A percentile compares a stretch with the other conserved stretches of the same genome.
Conservation (phyloP, 768 basidiomycete species). For the Suillus cothurnatus region DNA sequence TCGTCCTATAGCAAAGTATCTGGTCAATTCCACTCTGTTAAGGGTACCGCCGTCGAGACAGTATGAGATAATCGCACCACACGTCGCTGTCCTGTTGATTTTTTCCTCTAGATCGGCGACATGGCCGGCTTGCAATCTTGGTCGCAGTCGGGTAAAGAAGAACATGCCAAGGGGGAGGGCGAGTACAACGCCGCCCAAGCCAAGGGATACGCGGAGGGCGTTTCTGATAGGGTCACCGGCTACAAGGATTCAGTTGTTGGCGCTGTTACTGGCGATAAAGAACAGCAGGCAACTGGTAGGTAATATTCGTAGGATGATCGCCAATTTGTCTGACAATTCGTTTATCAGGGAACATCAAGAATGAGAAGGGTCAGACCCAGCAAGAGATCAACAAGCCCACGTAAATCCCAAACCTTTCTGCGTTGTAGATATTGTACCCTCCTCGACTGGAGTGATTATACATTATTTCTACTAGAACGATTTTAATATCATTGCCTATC, state of each 20-base stretch:
- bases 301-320: neutral
- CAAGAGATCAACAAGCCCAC: conserved; percentile 52
- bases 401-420: neutral
- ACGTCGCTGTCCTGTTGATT: neutral
- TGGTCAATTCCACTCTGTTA: conserved; percentile 40
- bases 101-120: conserved; percentile 40
- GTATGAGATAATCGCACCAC: conserved; percentile 21
- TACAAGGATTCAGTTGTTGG: conserved; percentile 58
- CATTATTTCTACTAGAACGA: neutral
- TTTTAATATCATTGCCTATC: neutral
- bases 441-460: neutral
- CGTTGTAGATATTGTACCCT: neutral
- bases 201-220: conserved; percentile 54
- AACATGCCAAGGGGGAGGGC: conserved; percentile 50
- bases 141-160: conserved; percentile 49
- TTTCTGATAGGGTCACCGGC: conserved; percentile 45
- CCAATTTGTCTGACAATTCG: neutral
- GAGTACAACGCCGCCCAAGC: conserved; percentile 50
- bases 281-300: conserved; percentile 52
- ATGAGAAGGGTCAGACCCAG: conserved; percentile 57
- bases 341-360: conserved; percentile 48
- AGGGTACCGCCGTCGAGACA: conserved; percentile 37
- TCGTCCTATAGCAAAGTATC: conserved; percentile 31
- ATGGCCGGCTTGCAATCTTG: conserved; percentile 44
- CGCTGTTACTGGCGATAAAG: conserved; percentile 55